phyloP scores from a whole-genome alignment of 306 rosid genomes.

The Aeschynomene evenia region DNA sequence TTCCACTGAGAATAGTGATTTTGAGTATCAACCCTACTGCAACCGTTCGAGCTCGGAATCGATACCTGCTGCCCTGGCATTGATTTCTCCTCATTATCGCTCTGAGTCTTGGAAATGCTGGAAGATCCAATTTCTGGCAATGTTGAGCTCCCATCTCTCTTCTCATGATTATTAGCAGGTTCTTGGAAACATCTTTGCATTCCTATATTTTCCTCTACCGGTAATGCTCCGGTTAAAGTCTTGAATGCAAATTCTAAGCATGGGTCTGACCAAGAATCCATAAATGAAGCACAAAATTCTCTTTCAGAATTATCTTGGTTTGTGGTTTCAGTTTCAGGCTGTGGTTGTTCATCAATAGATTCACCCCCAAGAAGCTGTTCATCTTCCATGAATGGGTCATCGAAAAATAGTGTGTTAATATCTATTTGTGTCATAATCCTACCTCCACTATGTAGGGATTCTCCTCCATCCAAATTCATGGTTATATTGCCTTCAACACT shows the following conservation, averaged over 20 bases:
- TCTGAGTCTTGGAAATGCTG: conserved; percentile 48
- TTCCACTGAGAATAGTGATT: conserved; percentile 34
- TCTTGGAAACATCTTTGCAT: conserved; percentile 49
- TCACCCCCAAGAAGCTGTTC: conserved; percentile 15
- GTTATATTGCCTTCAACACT: conserved; percentile 19
- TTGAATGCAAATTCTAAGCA: conserved; percentile 77
- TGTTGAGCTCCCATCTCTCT: conserved; percentile 23
- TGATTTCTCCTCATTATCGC: conserved; percentile 46
- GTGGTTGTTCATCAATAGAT: conserved; percentile 37
- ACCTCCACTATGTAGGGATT: conserved; percentile 16
- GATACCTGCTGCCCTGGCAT: conserved; percentile 36
- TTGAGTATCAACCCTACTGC: conserved; percentile 45
- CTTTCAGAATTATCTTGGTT: conserved; percentile 30
- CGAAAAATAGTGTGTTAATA: conserved; percentile 5
- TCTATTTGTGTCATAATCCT: background rate
- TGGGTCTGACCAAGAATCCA: conserved; percentile 74
- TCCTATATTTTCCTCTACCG: conserved; percentile 53
- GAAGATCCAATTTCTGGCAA: conserved; percentile 55
- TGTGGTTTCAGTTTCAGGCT: conserved; percentile 30
- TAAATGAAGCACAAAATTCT: conserved; percentile 41
- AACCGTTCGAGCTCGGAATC: conserved; percentile 18
- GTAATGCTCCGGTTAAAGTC: conserved; percentile 71
- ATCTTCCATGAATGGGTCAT: conserved; percentile 21
- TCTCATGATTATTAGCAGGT: conserved; percentile 30
- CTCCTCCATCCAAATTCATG: conserved; percentile 28